Evolutionary conservation across 2,329 filamentous ascomycete genomes (phyloP).

Genomic region (Penicillium occitanis): DNA sequence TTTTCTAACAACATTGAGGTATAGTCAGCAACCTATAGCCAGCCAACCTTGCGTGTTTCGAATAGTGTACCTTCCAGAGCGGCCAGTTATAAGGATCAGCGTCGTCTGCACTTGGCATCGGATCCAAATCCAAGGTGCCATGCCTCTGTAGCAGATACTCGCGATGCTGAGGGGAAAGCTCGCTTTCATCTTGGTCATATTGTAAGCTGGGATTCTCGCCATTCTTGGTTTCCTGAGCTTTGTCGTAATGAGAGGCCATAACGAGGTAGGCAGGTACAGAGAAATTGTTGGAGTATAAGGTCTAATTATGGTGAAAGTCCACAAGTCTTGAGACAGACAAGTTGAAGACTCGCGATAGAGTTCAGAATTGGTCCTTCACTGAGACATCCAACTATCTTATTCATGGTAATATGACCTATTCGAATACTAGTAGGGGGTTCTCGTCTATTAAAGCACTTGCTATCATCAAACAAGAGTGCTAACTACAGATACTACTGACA

Average conservation of each 20-base stretch:
- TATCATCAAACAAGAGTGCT: background rate
- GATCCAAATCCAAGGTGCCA: background rate
- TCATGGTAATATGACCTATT: background rate
- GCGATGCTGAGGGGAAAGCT: background rate
- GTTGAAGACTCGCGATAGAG: background rate
- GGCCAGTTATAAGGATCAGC: constrained; percentile 1
- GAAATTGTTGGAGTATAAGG: background rate
- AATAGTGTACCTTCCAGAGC: constrained; percentile 19
- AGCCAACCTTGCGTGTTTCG: constrained; percentile 20
- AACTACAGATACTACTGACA: background rate
- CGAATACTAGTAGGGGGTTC: background rate
- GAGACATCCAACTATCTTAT: background rate
- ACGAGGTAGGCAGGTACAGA: background rate
- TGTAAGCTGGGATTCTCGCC: background rate
- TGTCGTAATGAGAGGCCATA: background rate
- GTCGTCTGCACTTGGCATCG: background rate
- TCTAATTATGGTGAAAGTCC: background rate
- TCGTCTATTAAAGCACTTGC: background rate
- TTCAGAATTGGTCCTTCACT: background rate
- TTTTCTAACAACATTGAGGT: constrained; percentile 21
- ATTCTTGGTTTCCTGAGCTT: background rate
- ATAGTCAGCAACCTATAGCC: background rate
- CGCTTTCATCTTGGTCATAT: background rate
- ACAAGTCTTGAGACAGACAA: background rate
- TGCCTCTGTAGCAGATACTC: background rate